phyloP scores from a whole-genome alignment of 352 stramenopile genomes.

The Bremia lactucae region DNA sequence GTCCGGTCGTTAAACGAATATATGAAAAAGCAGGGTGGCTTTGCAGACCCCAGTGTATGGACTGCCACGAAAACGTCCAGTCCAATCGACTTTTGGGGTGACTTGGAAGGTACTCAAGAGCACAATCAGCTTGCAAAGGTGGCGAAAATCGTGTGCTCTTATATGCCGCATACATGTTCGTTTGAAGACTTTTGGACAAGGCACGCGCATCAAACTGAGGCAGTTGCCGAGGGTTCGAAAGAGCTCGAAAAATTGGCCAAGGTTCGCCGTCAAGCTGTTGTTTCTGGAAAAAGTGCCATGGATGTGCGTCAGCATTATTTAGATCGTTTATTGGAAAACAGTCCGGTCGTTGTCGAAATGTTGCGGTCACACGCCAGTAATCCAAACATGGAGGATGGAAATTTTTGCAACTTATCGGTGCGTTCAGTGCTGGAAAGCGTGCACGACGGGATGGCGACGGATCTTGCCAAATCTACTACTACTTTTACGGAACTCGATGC shows the following conservation, averaged over 20 bases:
- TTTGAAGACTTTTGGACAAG: slow-evolving; percentile 19
- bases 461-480: slow-evolving; percentile 1
- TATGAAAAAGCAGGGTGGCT: slow-evolving; percentile 29
- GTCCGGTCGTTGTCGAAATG: slow-evolving; percentile 8
- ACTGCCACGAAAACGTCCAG: slow-evolving; percentile 23
- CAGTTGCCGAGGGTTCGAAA: neutral
- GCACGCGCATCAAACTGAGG: slow-evolving; percentile 1
- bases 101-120: slow-evolving; percentile 24
- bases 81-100: slow-evolving; percentile 28
- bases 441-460: slow-evolving; percentile 15
- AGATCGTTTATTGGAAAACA: slow-evolving; percentile 13
- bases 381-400: slow-evolving; percentile 1
- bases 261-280: slow-evolving; percentile 12
- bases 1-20: slow-evolving; percentile 35
- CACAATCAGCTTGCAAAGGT: slow-evolving; percentile 24
- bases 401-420: slow-evolving; percentile 8
- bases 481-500: slow-evolving; percentile 12
- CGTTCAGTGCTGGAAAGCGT: slow-evolving; percentile 16
- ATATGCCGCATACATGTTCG: slow-evolving; percentile 19
- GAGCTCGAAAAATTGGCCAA: slow-evolving; percentile 20
- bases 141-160: slow-evolving; percentile 22
- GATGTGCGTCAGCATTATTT: no score
- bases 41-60: slow-evolving; percentile 25
- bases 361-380: slow-evolving; percentile 5
- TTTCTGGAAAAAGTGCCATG: slow-evolving; percentile 14